Base-by-base conservation (phyloP, 139 green algal species). In the Micractinium sp. region DNA sequence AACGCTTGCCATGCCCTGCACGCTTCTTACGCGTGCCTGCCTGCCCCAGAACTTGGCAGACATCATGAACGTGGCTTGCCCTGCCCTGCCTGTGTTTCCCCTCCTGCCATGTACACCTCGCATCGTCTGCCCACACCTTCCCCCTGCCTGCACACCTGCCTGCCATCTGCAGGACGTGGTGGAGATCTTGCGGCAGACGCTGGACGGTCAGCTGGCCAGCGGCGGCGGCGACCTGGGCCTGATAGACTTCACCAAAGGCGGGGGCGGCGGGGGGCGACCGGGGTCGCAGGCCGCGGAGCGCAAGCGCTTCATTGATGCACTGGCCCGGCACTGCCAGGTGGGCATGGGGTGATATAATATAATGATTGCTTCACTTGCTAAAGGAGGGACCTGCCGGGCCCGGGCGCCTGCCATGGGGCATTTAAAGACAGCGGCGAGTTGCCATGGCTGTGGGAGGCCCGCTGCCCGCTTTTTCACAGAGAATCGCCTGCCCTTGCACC, bases 121-220 rank as follows among this genome's bases (percentile, higher is more conserved):
- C 22, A 33, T 35, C 12, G n/a, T n/a, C n/a, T n/a, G n/a, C 14
- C 25, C 67, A 18, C 25, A 29, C 67, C 31, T 33, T 38, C 31
- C 71, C 31, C 71, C 36, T 60, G 75, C 35, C 75, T 78, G 47
- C 47, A 9, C 9, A 56, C 36, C 36, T 81, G 36, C n/a, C 13
- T 31, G 36, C 75, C 85, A 29, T 85, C 38, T 14, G 4, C 82
- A 93, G 91, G 95, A 98, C 71, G 96, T 95, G 38, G 92, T 97
- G 9, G 94, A 96, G 86, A 91, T 98, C 41, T 95, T 98, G 93
- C 90, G 90, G 23, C 91, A 94, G 41, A 91, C 91, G 47, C 85
- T 98, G 91, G 91, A 92, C 33, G 93, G 82, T 23, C 83, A 96
- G 86, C 85, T 90, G 7, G 92, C 83, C 29, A 41, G 60, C 56